Evolutionary conservation across 1,139 yeast genomes (phyloP).

Genomic region (Geotrichum bryndzae): DNA sequence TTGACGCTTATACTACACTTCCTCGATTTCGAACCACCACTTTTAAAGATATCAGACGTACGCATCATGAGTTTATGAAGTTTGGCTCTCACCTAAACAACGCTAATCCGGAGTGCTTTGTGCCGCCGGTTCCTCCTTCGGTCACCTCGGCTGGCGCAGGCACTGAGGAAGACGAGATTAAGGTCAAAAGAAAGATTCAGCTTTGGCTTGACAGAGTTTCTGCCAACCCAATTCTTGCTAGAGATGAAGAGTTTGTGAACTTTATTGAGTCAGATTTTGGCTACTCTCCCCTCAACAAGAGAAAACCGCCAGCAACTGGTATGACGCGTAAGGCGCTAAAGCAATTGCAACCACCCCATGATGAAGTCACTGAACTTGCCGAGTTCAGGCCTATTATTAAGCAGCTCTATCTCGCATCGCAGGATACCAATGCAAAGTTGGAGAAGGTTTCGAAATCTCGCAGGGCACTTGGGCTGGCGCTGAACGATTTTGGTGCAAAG

Average conservation of each 20-base stretch:
- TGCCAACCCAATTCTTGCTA: slow-evolving; percentile 65
- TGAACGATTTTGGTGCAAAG: slow-evolving; percentile 61
- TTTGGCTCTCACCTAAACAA: slow-evolving; percentile 73
- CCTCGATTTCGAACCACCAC: slow-evolving; percentile 68
- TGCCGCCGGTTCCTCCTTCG: slow-evolving; percentile 78
- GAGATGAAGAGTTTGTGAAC: slow-evolving; percentile 83
- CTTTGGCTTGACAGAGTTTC: slow-evolving; percentile 80
- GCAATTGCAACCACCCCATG: slow-evolving; percentile 87
- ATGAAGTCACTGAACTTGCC: slow-evolving; percentile 73
- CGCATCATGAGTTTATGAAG: slow-evolving; percentile 68
- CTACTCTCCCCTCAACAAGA: slow-evolving; percentile 39
- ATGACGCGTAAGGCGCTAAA: slow-evolving; percentile 80
- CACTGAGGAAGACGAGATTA: slow-evolving; percentile 70
- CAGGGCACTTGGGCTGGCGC: slow-evolving; percentile 50
- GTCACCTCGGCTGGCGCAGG: slow-evolving; percentile 74
- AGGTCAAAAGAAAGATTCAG: slow-evolving; percentile 59
- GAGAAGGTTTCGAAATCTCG: slow-evolving; percentile 52
- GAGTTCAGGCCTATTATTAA: slow-evolving; percentile 83
- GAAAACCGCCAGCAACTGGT: slow-evolving; percentile 67
- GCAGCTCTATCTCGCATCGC: slow-evolving; percentile 57
- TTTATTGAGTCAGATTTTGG: slow-evolving; percentile 88
- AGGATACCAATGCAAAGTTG: slow-evolving; percentile 50
- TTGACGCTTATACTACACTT: slow-evolving; percentile 51
- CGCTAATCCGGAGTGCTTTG: slow-evolving; percentile 86
- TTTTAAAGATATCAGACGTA: slow-evolving; percentile 73